Evolutionary conservation across 108 stramenopile genomes (phyloP).

Genomic region (Skeletonema tropicum): DNA sequence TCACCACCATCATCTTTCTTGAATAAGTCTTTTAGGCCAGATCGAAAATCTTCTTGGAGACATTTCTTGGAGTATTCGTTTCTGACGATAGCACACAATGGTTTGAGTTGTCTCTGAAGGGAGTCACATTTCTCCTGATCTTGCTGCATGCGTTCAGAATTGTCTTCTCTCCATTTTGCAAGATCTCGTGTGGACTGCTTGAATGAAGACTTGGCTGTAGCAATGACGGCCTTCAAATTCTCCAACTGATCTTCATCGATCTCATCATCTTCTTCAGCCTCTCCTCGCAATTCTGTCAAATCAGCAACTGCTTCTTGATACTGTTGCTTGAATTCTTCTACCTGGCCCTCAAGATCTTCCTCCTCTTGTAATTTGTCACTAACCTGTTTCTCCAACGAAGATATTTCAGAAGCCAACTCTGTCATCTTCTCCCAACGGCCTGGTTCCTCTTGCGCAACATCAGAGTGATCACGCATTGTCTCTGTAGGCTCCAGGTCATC

Average conservation of each 20-base stretch:
- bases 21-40: slow-evolving; percentile 51
- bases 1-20: slow-evolving; percentile 40
- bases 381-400: slow-evolving; percentile 14
- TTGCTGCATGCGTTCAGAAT: not conserved
- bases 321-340: slow-evolving; percentile 31
- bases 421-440: slow-evolving; percentile 61
- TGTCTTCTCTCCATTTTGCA: slow-evolving; percentile 15
- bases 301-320: slow-evolving; percentile 18
- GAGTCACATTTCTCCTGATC: slow-evolving; percentile 19
- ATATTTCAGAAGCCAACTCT: slow-evolving; percentile 24
- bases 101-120: slow-evolving; percentile 41
- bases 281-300: slow-evolving; percentile 20
- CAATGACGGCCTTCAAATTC: slow-evolving; percentile 19
- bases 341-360: slow-evolving; percentile 39
- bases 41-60: slow-evolving; percentile 50
- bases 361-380: slow-evolving; percentile 27
- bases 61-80: slow-evolving; percentile 55
- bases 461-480: slow-evolving; percentile 56
- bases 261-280: slow-evolving; percentile 24
- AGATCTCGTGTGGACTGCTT: slow-evolving; percentile 4
- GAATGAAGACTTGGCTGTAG: not conserved
- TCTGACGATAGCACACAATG: slow-evolving; percentile 44
- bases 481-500: slow-evolving; percentile 57
- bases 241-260: not conserved
- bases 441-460: slow-evolving; percentile 40